phyloP scores from a whole-genome alignment of 2,329 filamentous ascomycete genomes.

The Apiospora kogelbergensis region DNA sequence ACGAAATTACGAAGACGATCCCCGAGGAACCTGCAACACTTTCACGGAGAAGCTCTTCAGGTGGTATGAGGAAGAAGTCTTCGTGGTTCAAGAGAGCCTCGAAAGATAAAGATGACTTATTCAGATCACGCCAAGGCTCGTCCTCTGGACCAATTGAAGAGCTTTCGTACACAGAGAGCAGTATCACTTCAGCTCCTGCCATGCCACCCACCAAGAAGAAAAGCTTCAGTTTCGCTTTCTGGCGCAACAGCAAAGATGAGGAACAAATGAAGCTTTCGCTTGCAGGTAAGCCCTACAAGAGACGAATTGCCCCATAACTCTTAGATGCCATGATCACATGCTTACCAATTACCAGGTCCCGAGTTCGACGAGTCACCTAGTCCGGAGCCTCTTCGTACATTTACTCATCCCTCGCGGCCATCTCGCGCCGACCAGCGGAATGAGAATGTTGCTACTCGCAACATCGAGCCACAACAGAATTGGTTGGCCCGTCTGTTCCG shows the following conservation, averaged over 20 bases:
- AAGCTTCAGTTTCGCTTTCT: constrained; percentile 54
- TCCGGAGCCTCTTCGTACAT: constrained; percentile 23
- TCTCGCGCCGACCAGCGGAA: constrained; percentile 21
- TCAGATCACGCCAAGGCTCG: constrained; percentile 16
- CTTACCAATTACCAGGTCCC: constrained; percentile 27
- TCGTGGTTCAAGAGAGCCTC: constrained; percentile 53
- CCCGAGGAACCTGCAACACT: constrained; percentile 19
- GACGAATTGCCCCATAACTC: background rate
- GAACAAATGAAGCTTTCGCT: constrained; percentile 41
- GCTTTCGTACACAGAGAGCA: constrained; percentile 21
- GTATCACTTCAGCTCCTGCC: constrained; percentile 20
- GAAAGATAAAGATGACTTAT: constrained; percentile 34
- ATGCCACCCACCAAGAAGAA: constrained; percentile 42
- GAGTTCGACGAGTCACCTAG: constrained; percentile 32
- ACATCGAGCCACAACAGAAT: constrained; percentile 70
- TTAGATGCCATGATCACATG: background rate
- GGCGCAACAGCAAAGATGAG: constrained; percentile 47
- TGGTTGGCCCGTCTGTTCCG: constrained; percentile 90
- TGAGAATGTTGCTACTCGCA: constrained; percentile 35
- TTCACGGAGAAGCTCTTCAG: constrained; percentile 20
- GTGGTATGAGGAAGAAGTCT: constrained; percentile 43
- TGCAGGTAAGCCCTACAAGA: constrained; percentile 36
- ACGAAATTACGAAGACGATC: constrained; percentile 16
- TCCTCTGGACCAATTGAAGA: constrained; percentile 18
- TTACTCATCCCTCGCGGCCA: constrained; percentile 19